Evolutionary conservation across 106 monocot genomes (phyloP).

Genomic region (Dendrobium catenatum): DNA sequence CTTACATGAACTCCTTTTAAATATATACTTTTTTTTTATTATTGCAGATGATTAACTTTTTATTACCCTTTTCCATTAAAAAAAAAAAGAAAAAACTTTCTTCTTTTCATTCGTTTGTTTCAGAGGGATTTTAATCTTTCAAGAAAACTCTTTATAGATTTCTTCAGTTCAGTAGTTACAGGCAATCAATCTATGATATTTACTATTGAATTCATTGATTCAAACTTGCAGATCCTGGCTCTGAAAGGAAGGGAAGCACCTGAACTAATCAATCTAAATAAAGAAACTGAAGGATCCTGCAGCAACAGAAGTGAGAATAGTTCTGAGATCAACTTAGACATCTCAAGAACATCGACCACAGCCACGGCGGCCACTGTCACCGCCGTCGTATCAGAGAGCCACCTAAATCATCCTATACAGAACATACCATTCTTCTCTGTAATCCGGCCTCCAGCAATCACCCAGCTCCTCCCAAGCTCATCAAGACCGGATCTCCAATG

Average conservation of each 20-base stretch:
- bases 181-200: too few relatives aligned
- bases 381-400: background rate
- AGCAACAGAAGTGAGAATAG: conserved; percentile 96
- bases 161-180: background rate
- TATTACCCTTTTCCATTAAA: too few relatives aligned
- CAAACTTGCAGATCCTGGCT: conserved; percentile 45
- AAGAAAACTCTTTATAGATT: background rate
- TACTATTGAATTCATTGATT: background rate
- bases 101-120: background rate
- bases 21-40: background rate
- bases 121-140: background rate
- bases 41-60: background rate
- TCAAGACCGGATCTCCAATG: background rate
- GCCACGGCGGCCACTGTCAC: background rate
- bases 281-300: conserved; percentile 87
- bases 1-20: background rate
- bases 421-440: conserved; percentile 40
- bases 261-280: conserved; percentile 89
- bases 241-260: conserved; percentile 62
- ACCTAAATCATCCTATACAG: conserved; percentile 18
- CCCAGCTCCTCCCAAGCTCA: background rate
- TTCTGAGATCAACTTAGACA: conserved; percentile 68
- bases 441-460: background rate
- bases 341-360: conserved; percentile 43
- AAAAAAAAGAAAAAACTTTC: too few relatives aligned